Percentiles rank a stretch among this genome's conserved stretches.
Conservation (phyloP, 306 rosid genomes). For the Trifolium subterraneum region DNA sequence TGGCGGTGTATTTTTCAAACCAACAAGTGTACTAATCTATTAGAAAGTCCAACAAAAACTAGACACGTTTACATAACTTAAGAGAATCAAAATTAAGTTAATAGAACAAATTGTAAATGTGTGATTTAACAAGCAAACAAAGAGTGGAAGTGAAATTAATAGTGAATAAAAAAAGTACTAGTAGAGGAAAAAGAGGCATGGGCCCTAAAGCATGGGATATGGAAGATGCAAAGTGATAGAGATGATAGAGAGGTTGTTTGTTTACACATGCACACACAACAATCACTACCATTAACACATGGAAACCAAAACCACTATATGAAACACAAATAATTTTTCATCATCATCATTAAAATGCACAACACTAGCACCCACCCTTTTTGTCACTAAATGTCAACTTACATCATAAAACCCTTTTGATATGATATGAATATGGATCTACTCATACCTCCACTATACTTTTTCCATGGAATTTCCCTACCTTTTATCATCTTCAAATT, state of each 20-base stretch:
- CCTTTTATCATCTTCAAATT: constrained; percentile 51
- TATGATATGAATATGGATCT: not conserved
- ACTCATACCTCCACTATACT: constrained; percentile 43
- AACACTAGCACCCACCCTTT: constrained; percentile 50
- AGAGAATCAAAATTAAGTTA: not conserved
- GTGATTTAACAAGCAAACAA: not conserved
- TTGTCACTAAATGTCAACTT: constrained; percentile 71
- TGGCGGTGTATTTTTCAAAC: not conserved
- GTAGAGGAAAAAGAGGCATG: constrained; percentile 54
- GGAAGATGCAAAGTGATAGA: constrained; percentile 40
- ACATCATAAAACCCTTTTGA: constrained; percentile 48
- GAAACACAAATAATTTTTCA: constrained; percentile 63
- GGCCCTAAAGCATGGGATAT: constrained; percentile 51
- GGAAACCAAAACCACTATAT: constrained; percentile 72
- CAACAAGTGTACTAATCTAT: not conserved
- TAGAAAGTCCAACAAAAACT: not conserved
- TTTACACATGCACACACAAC: constrained; percentile 44
- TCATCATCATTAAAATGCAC: constrained; percentile 65
- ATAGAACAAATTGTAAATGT: not conserved
- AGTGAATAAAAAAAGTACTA: constrained; percentile 3
- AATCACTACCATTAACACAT: constrained; percentile 62
- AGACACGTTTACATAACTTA: not conserved
- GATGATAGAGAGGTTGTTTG: not conserved
- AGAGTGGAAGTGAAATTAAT: not conserved
- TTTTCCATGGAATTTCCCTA: constrained; percentile 36